Conservation (phyloP, 2,329 filamentous ascomycete genomes). For the Botryotinia globosa region DNA sequence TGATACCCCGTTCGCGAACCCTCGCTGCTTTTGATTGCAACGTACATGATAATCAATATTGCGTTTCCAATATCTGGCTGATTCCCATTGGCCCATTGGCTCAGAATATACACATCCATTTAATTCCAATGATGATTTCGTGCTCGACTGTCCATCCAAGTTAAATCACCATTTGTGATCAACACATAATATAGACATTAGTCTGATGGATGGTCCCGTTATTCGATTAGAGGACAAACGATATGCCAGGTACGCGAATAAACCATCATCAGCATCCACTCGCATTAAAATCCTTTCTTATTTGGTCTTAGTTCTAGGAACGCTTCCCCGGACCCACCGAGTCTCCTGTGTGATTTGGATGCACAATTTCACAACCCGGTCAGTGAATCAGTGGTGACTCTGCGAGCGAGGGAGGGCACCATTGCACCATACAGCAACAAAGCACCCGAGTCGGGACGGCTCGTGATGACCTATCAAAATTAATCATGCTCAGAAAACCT, state of each 20-base stretch:
- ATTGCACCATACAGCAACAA: background rate
- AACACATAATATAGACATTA: background rate
- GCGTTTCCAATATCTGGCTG: conserved; percentile 15
- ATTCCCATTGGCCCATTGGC: conserved; percentile 17
- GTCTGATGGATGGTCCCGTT: conserved; percentile 3
- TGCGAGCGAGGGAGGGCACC: too few species aligned
- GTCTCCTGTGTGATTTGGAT: conserved; percentile 9
- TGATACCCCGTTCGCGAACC: background rate
- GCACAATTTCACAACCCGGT: conserved; percentile 15
- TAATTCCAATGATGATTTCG: background rate
- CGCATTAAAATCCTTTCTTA: background rate
- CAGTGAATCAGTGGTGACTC: conserved; percentile 14
- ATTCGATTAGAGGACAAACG: conserved; percentile 14
- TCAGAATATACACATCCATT: background rate
- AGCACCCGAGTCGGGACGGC: background rate
- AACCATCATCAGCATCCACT: conserved; percentile 7
- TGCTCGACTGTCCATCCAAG: background rate
- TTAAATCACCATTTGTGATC: background rate
- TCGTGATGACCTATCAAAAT: conserved; percentile 1
- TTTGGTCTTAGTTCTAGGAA: conserved; percentile 16
- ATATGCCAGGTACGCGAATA: conserved; percentile 20
- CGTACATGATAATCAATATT: conserved; percentile 9
- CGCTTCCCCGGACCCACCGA: conserved; percentile 20
- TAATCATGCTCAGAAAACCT: background rate
- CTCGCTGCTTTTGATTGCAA: conserved; percentile 19